Evolutionary conservation across 129 eudicot species (phyloP).

Genomic region (Solidago caesia): DNA sequence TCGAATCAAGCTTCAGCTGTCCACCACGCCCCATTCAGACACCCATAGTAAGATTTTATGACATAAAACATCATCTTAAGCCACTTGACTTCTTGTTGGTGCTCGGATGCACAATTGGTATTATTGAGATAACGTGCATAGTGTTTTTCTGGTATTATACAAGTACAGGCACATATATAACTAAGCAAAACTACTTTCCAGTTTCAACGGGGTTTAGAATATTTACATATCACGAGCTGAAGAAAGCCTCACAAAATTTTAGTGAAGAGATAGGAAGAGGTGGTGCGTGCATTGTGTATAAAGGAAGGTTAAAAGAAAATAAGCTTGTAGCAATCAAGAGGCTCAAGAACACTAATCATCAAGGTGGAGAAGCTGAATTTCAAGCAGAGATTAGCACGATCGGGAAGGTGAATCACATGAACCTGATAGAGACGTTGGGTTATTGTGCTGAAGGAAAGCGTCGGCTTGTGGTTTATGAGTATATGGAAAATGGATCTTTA

Average conservation of each 20-base stretch:
- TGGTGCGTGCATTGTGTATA: background rate
- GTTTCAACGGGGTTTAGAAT: background rate
- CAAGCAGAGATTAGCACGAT: background rate
- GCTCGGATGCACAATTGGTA: background rate
- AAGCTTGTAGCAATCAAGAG: background rate
- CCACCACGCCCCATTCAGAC: background rate
- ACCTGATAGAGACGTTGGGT: background rate
- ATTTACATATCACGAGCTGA: background rate
- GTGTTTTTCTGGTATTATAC: background rate
- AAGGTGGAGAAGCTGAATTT: background rate
- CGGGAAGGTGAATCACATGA: background rate
- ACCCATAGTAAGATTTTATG: background rate
- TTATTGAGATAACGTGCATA: background rate
- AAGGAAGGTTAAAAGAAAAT: background rate
- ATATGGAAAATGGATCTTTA: too few relatives aligned
- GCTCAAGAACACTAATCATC: background rate
- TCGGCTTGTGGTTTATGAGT: background rate
- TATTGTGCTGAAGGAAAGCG: background rate
- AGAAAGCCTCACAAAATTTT: background rate
- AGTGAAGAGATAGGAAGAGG: background rate
- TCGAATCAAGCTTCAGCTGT: background rate
- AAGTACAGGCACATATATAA: background rate
- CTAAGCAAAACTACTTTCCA: background rate
- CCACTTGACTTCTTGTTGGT: background rate
- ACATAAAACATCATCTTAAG: background rate